Evolutionary conservation across 108 stramenopile genomes (phyloP), one percentile per base, ranked within the genome.

Genomic region (Fragilariopsis cylindrus): DNA sequence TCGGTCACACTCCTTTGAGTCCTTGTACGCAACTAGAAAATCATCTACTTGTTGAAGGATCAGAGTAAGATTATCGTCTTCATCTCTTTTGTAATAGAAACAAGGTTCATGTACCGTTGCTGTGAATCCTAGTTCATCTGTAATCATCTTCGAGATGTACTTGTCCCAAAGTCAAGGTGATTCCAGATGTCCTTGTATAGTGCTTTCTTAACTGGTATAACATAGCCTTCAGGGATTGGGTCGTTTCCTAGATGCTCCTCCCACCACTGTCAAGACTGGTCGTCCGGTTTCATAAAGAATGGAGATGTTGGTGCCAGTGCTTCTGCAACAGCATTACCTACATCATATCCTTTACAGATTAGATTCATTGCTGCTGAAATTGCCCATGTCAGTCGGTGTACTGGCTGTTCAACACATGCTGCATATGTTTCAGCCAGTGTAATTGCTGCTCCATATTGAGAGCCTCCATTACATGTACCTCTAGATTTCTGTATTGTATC

Each of bases 261-360:
- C 4, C 72, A 84, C 85, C 78, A 86, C 16, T 73, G 62, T 13
- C 30, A 7, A 50, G 65, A 85, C 44, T 72, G 72, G 8, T 63
- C 67, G 41, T 81, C 82, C 9, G 77, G 74, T 8, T 48, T 19
- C 45, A 85, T 60, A 57, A 63, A 85, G 42, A 60, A 58, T 7
- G 65, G 78, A 50, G 46, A 42, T 65, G 57, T 18, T 1, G 82
- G 85, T 1, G 76, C 60, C 11, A 77, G 80, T 6, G 73, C 42
- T 13, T 84, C 48, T 19, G 73, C 78, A 52, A 77, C 81, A 11
- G 81, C 84, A 72, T 85, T 76, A 2, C 52, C 54, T 30, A 81
- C 81, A 71, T 87, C 86, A 11, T 70, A 62, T 12, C 60, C 75
- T 68, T 52, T 65, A 43, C 76, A 48, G 4, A 55, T 15, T 5